Conservation (phyloP, 148 eudicot genomes). For the Cornus suecica region DNA sequence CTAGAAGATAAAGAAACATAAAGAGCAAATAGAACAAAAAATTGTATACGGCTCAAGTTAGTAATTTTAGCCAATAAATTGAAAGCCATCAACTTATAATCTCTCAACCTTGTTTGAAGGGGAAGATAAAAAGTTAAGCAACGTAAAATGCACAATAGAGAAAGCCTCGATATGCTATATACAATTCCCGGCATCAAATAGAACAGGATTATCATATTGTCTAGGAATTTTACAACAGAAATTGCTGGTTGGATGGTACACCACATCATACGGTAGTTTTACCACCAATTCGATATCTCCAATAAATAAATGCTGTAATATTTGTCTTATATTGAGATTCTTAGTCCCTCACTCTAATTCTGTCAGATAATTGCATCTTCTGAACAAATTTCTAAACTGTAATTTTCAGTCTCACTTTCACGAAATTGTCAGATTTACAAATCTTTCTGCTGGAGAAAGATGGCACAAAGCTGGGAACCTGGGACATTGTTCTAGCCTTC, state of each 20-base stretch:
- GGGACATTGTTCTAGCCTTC: no score
- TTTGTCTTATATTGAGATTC: neutral
- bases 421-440: neutral
- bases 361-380: slow-evolving; percentile 2
- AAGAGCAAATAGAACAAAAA: neutral
- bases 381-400: neutral
- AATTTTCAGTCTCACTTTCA: neutral
- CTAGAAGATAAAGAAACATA: slow-evolving; percentile 1
- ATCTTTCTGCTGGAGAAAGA: no score
- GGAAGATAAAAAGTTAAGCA: neutral
- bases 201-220: neutral
- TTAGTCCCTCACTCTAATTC: neutral
- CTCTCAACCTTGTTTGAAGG: neutral
- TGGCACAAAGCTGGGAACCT: no score
- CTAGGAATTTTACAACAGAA: neutral
- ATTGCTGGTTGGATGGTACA: neutral
- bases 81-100: neutral
- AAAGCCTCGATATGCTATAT: neutral
- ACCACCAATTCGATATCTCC: neutral
- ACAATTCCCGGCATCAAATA: neutral
- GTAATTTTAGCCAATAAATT: neutral
- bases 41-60: neutral
- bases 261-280: neutral
- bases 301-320: neutral
- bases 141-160: neutral